Conservation (phyloP, 352 stramenopile species). For the Phytophthora cactorum region DNA sequence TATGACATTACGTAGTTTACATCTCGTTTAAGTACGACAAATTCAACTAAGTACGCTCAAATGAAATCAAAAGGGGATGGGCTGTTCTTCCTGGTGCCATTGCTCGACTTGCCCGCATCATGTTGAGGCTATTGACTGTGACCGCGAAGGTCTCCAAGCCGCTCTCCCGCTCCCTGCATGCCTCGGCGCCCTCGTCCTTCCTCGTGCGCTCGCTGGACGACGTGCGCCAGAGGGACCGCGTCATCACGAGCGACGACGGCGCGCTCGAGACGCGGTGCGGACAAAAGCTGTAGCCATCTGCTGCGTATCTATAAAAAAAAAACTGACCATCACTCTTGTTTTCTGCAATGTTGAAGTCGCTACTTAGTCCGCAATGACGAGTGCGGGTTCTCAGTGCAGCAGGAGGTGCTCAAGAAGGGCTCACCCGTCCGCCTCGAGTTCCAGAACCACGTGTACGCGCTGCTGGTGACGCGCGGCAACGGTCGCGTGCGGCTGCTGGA, state of each 20-base stretch:
- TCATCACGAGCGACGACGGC: constrained; percentile 51
- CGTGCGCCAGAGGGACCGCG: constrained; percentile 45
- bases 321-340: constrained; percentile 16
- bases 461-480: constrained; percentile 68
- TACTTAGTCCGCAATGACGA: constrained; percentile 76
- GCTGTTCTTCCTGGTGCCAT: neutral
- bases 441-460: constrained; percentile 78
- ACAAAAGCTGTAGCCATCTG: neutral
- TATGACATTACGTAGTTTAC: neutral
- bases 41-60: neutral
- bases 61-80: neutral
- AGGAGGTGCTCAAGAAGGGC: constrained; percentile 71
- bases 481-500: constrained; percentile 64
- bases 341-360: constrained; percentile 39
- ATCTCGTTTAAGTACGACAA: constrained; percentile 2
- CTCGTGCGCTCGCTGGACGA: constrained; percentile 65
- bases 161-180: constrained; percentile 46
- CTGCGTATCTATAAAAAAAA: neutral
- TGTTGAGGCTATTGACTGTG: constrained; percentile 18
- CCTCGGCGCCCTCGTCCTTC: constrained; percentile 41
- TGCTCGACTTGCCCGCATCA: neutral
- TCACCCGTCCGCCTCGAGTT: constrained; percentile 62
- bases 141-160: constrained; percentile 4
- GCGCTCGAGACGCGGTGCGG: constrained; percentile 62
- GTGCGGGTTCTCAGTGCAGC: constrained; percentile 81